Evolutionary conservation across 2,329 filamentous ascomycete species (phyloP), one percentile per base, ranked within the genome.

Genomic region (Claviceps humidiphila): DNA sequence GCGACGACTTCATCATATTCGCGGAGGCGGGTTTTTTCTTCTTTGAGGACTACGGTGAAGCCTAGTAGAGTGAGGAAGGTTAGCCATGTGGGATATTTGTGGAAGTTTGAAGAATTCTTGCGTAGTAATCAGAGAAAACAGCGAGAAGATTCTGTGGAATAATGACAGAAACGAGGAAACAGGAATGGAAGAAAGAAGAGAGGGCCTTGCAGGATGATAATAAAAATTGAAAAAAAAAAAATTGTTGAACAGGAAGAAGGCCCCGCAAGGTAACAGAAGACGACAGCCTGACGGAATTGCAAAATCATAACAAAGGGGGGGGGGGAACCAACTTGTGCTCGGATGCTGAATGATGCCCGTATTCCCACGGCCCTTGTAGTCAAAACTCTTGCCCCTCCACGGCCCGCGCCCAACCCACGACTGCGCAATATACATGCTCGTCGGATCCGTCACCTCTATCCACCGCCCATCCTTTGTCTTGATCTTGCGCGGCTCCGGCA

Each of bases 351-450:
- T 74, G 38, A 80, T 67, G 61, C 86, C 79, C 57, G 84, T 78
- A 53, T 78, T 74, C 38, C 89, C 89, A 63, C 87, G 78, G 3
- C 89, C 89, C 57, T 91, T 82, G 67, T 83, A 85, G 59, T 90
- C 85, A 5, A 79, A 71, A 46, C 74, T 72, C 54, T 69, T 71
- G 26, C 66, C 69, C 53, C 78, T 77, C 66, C 75, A 84, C 1
- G 76, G 74, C 0, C 88, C 87, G 57, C 85, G 83, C 51, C 87
- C 88, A 45, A 95, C 89, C 91, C 91, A 98, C 4, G 90, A 89
- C 70, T 97, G 82, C 51, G 89, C 85, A 59, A 98, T 78, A 67
- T 96, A 98, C 58, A 97, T 85, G 54, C 79, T 78, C n/a, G 85
- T 86, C 1, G 84, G 82, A 62, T 96, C 86, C 34, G 69, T 69